Base-by-base conservation (phyloP, 2,329 filamentous ascomycete species). In the Madurella mycetomatis region DNA sequence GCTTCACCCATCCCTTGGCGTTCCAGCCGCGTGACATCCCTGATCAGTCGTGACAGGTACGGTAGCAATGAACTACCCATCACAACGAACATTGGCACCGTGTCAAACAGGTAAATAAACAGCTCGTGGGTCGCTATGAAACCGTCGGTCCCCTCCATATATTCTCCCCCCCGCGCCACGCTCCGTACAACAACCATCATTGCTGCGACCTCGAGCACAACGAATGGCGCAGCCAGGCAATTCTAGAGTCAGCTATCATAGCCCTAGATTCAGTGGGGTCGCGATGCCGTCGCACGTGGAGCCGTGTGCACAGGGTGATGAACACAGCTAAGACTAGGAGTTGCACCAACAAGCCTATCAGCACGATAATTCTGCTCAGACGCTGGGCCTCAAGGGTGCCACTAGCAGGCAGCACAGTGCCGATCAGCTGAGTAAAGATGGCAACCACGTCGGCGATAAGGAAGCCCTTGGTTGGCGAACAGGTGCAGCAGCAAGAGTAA, bases 381-480 rank as follows among this genome's bases (percentile, higher is more conserved):
- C 32, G 49, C 25, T 39, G 31, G 18, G 44, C 49, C 30, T 56
- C 34, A 8, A 47, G 16, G 7, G 54, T 51, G 30, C 56, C 58
- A 44, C 55, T 56, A 13, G 49, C 55, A 15, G 53, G 56, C 12
- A 60, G 34, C 12, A 55, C 51, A 1, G 56, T 66, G 12, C 72
- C 73, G 1, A 66, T 67, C 1, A 69, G 66, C 56, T 78, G 76
- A 1, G 73, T 68, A 3, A 72, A 49, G 57, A 78, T 74, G 40
- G 70, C 73, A 5, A 74, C 55, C 1, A 76, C 60, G 49, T 79
- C 76, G 18, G 74, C 72, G 17, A 69, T 58, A n/a, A 79, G 71
- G 56, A 78, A 79, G 41, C 76, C 64, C 49, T 74, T 74, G 5
- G 75, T 76, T 1, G 76, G 63, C 64, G 69, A 70, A 30, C 52